Evolutionary conservation across 805 yeast species (phyloP), one percentile per base, ranked within the genome.

Genomic region (Candida maris): DNA sequence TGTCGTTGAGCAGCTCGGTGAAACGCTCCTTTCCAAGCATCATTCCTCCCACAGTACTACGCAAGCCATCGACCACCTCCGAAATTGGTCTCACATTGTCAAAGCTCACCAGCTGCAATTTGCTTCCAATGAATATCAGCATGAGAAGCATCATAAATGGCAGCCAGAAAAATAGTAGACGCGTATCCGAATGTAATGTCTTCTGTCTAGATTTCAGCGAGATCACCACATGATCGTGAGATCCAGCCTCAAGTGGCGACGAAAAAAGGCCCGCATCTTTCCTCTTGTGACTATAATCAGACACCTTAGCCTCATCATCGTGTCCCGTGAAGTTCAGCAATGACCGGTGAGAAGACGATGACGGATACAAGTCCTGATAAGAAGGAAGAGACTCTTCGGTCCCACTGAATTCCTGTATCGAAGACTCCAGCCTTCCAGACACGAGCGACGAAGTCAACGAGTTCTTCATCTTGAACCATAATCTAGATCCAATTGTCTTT

Each of bases 151-250:
- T 62, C 57, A 76, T 61, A 25, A 85, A 71, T 10, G 97, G 97
- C 39, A 88, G 62, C 97, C 97, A 89, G 71, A 89, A 88, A 57
- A 89, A 85, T 42, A 86, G 64, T 45, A 89, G 68, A 85, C 87
- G 82, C 53, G 77, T 81, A 61, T 89, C 97, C 51, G 86, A 83
- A 49, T 68, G 70, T 24, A 75, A 64, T 0, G 76, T 63, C 48
- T 72, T 73, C 18, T 75, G 58, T 9, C 36, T 38, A 15, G 52
- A 45, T 36, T 49, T 54, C 41, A 49, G 57, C 22, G 59, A 51
- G 13, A 51, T 41, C 21, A 46, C 50, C 47, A 33, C 33, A 9
- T 28, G 40, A 6, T 19, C 28, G 18, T 21, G 31, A 2, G 41
- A 14, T 14, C 31, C 12, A 15, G 29, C 17, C 24, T 21, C 12